These are phyloP conservation scores for Fusarium sp. DNA, from an alignment of 2,329 filamentous ascomycete genomes.

Conservation along the genomic window DNA sequence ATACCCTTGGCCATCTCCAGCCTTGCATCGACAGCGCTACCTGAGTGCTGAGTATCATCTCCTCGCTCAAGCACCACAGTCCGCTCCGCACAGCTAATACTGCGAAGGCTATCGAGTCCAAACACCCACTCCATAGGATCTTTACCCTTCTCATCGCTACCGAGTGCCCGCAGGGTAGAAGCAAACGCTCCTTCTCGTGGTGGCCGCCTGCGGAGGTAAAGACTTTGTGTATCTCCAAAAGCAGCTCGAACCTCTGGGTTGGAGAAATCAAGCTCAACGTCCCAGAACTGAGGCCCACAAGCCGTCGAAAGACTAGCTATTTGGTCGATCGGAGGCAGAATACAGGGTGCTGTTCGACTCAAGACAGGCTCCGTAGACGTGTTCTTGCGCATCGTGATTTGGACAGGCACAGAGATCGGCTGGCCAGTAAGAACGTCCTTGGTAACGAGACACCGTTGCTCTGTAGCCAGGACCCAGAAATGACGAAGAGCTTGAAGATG, in stretches of 20 bases:
- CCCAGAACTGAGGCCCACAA: conserved; percentile 79
- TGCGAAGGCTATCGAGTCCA: conserved; percentile 65
- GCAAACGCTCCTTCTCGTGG: conserved; percentile 77
- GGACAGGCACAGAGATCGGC: conserved; percentile 79
- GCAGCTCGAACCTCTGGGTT: conserved; percentile 71
- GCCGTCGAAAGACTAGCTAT: conserved; percentile 71
- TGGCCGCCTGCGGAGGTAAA: conserved; percentile 79
- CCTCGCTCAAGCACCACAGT: conserved; percentile 68
- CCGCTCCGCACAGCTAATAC: conserved; percentile 74
- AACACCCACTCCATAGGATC: conserved; percentile 81
- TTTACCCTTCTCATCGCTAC: conserved; percentile 53
- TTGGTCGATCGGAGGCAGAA: conserved; percentile 73
- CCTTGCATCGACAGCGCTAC: conserved; percentile 74
- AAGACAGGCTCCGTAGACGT: conserved; percentile 54
- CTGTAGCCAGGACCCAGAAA: conserved; percentile 94
- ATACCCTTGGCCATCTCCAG: conserved; percentile 71
- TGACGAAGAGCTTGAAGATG: conserved; percentile 97
- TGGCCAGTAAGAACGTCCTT: conserved; percentile 88
- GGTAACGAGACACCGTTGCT: conserved; percentile 87
- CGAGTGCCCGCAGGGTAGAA: conserved; percentile 79
- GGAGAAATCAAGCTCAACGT: conserved; percentile 80
- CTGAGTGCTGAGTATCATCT: conserved; percentile 60
- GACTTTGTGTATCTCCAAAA: conserved; percentile 74
- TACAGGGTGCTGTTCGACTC: conserved; percentile 66
- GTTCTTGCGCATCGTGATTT: conserved; percentile 67